A percentile compares a stretch with the other conserved stretches of the same genome.
phyloP scores from a whole-genome alignment of 257 asterid genomes.

The Solanum pimpinellifolium region DNA sequence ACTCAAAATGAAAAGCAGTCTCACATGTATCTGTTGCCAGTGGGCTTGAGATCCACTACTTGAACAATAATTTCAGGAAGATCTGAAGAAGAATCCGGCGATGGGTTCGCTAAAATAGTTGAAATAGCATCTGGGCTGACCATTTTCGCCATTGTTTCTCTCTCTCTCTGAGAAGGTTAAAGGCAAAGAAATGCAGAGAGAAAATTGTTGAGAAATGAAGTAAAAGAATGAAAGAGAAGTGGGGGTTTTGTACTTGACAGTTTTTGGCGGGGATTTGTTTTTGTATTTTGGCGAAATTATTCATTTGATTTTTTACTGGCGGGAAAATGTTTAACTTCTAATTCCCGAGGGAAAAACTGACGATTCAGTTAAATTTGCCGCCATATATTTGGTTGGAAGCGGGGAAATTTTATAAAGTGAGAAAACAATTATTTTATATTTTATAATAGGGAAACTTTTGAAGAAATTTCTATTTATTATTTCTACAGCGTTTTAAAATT shows the following conservation, averaged over 20 bases:
- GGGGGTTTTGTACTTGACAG: constrained; percentile 5
- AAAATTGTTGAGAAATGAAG: background rate
- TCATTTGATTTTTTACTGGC: background rate
- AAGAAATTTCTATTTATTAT: too few species aligned
- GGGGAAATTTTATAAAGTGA: too few species aligned
- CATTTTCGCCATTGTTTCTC: constrained; percentile 25
- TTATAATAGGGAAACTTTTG: too few species aligned
- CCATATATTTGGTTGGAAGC: background rate
- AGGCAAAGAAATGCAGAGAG: background rate
- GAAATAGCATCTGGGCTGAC: constrained; percentile 68
- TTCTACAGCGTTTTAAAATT: background rate
- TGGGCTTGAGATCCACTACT: constrained; percentile 62
- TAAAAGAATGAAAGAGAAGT: background rate
- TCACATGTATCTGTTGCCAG: constrained; percentile 52
- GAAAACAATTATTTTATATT: background rate
- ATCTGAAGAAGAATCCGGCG: constrained; percentile 51
- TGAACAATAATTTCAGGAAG: constrained; percentile 65
- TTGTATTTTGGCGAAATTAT: constrained; percentile 5
- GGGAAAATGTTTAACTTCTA: constrained; percentile 5
- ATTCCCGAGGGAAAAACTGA: background rate
- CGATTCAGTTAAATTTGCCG: background rate
- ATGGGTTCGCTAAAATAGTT: constrained; percentile 58
- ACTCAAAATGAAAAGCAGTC: background rate
- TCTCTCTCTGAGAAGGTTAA: background rate
- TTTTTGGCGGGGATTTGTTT: constrained; percentile 15